A percentile compares a stretch with the other conserved stretches of the same genome.
phyloP scores from a whole-genome alignment of 805 yeast species.

The Candida alai region DNA sequence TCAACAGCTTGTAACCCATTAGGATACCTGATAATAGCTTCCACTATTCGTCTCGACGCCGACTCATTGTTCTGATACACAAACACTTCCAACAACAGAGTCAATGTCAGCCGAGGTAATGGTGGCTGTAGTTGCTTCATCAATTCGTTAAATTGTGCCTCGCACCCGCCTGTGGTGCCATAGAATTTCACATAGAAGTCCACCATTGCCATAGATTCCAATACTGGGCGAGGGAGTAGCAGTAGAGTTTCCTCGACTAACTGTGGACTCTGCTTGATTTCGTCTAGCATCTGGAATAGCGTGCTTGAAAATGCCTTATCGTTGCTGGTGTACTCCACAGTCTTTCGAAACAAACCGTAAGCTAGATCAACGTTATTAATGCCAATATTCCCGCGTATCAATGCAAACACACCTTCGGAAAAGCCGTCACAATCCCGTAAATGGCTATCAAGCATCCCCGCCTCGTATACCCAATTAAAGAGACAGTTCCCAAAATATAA shows the following conservation, averaged over 20 bases:
- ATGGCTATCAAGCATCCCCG: not conserved
- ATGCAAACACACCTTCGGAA: not conserved
- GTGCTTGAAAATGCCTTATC: too few relatives aligned
- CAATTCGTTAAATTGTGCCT: conserved; percentile 16
- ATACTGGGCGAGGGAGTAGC: not conserved
- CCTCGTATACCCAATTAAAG: not conserved
- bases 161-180: not conserved
- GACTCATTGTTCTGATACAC: conserved; percentile 21
- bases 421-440: not conserved
- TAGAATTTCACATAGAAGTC: conserved; percentile 1
- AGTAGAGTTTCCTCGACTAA: not conserved
- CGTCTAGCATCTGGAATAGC: too few relatives aligned
- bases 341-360: too few relatives aligned
- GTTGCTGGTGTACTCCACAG: too few relatives aligned
- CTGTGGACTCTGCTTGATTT: too few relatives aligned
- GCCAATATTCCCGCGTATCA: conserved; percentile 1
- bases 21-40: conserved; percentile 24
- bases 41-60: conserved; percentile 27
- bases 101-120: conserved; percentile 28
- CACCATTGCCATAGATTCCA: not conserved
- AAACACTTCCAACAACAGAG: conserved; percentile 30
- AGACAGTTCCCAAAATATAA: conserved; percentile 8
- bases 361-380: not conserved
- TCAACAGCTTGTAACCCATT: conserved; percentile 25
- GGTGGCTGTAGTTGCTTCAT: conserved; percentile 25